These are phyloP conservation scores for Pythium biforme DNA, from an alignment of 352 stramenopile genomes.

Conservation along the genomic window DNA sequence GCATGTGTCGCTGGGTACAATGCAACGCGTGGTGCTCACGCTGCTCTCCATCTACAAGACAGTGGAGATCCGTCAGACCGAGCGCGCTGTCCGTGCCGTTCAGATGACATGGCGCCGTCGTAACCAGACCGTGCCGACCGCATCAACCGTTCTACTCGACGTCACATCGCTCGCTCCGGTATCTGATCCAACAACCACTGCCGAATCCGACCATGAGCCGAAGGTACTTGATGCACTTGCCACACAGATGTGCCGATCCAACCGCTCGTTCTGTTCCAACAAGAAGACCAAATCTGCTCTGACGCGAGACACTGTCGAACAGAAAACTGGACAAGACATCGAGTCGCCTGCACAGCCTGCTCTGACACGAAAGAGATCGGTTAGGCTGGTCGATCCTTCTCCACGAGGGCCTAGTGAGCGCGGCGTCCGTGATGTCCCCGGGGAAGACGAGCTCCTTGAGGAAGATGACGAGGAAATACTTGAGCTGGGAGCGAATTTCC, in stretches of 20 bases:
- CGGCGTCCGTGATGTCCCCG: conserved; percentile 25
- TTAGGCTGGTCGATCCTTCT: conserved; percentile 10
- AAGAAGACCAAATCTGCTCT: conserved; percentile 23
- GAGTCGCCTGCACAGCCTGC: conserved; percentile 12
- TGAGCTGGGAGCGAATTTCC: no score
- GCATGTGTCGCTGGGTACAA: conserved; percentile 3
- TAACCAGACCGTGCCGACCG: neutral
- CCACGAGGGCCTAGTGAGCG: conserved; percentile 20
- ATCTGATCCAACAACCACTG: neutral
- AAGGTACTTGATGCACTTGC: conserved; percentile 7
- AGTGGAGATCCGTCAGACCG: conserved; percentile 8
- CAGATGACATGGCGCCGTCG: conserved; percentile 24
- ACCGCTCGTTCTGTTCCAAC: conserved; percentile 5
- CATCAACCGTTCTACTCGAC: neutral
- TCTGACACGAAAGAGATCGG: conserved; percentile 26
- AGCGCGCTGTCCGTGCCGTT: conserved; percentile 16
- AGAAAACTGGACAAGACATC: conserved; percentile 11
- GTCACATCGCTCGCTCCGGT: neutral
- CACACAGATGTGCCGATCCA: conserved; percentile 12
- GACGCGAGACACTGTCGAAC: neutral
- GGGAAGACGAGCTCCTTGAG: conserved; percentile 25
- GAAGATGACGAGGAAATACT: conserved; percentile 22
- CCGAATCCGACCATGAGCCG: conserved; percentile 11
- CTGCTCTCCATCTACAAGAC: conserved; percentile 19
- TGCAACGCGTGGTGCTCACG: conserved; percentile 10